A percentile compares a stretch with the other conserved stretches of the same genome.
These are phyloP conservation scores for Phoma sp. DNA, from an alignment of 2,329 filamentous ascomycete species.

Conservation along the genomic window DNA sequence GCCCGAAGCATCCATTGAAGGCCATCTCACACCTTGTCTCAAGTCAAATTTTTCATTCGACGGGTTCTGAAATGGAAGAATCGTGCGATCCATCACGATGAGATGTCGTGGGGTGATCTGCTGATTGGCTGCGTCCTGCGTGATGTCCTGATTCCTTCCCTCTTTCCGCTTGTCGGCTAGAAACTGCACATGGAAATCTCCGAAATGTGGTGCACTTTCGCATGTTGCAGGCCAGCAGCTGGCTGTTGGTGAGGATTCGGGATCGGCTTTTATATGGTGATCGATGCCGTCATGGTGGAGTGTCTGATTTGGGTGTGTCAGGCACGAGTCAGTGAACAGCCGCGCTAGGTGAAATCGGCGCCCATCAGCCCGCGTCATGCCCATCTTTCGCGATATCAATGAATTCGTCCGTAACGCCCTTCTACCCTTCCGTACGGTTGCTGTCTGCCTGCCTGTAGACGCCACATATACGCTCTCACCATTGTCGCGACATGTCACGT, in stretches of 20 bases:
- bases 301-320: constrained; percentile 3
- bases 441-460: background rate
- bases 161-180: background rate
- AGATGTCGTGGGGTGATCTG: background rate
- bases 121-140: constrained; percentile 9
- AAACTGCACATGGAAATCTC: constrained; percentile 6
- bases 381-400: constrained; percentile 11
- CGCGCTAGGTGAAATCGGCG: constrained; percentile 14
- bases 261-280: constrained; percentile 17
- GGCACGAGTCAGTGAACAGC: constrained; percentile 14
- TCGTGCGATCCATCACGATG: constrained; percentile 1
- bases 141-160: background rate
- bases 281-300: constrained; percentile 17
- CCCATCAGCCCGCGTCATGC: constrained; percentile 13
- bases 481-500: constrained; percentile 3
- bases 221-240: constrained; percentile 4
- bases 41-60: background rate
- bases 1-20: constrained; percentile 7
- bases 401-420: constrained; percentile 14
- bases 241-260: background rate
- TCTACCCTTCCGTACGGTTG: background rate
- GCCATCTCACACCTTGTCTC: background rate
- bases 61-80: background rate
- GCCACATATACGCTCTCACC: background rate
- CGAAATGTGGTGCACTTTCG: constrained; percentile 5